Evolutionary conservation across 2,329 filamentous ascomycete genomes (phyloP).

Genomic region (Pezizomycotina sp.): DNA sequence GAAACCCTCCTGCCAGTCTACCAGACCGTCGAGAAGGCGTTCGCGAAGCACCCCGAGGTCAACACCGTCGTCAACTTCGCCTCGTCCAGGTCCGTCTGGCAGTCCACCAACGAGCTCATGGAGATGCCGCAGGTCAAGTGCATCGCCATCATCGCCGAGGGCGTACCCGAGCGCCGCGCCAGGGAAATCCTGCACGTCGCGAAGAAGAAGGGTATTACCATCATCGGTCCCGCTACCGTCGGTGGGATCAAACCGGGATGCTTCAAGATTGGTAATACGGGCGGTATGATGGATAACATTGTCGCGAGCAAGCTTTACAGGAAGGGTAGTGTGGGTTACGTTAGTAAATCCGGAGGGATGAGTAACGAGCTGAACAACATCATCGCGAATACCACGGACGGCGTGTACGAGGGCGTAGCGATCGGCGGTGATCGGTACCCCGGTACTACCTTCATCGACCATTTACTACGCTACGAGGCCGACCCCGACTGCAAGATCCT

Average conservation of each 20-base stretch:
- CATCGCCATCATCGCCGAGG: slow-evolving; percentile 98
- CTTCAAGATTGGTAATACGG: slow-evolving; percentile 99
- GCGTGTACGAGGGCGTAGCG: slow-evolving; percentile 97
- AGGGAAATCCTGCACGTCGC: slow-evolving; percentile 95
- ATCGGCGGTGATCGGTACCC: slow-evolving; percentile 99
- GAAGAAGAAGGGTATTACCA: slow-evolving; percentile 96
- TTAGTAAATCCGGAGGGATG: slow-evolving; percentile 99
- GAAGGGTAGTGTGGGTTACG: slow-evolving; percentile 95
- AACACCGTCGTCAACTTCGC: slow-evolving; percentile 99
- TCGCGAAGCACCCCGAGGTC: slow-evolving; percentile 91
- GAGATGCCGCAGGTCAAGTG: slow-evolving; percentile 91
- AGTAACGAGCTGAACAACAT: slow-evolving; percentile 99
- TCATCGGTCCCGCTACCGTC: slow-evolving; percentile 94
- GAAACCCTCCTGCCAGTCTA: slow-evolving; percentile 97
- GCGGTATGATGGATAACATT: slow-evolving; percentile 99
- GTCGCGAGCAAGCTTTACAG: slow-evolving; percentile 99
- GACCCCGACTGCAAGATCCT: slow-evolving; percentile 98
- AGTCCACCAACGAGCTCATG: slow-evolving; percentile 97
- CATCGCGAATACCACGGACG: slow-evolving; percentile 85
- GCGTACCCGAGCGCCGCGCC: slow-evolving; percentile 92
- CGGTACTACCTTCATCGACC: slow-evolving; percentile 97
- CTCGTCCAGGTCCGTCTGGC: slow-evolving; percentile 95
- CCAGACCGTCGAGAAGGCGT: slow-evolving; percentile 80
- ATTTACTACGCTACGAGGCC: slow-evolving; percentile 70
- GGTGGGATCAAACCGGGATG: slow-evolving; percentile 98